Base-by-base conservation (phyloP, 1,284 basidiomycete genomes). In the Ustilago crameri region DNA sequence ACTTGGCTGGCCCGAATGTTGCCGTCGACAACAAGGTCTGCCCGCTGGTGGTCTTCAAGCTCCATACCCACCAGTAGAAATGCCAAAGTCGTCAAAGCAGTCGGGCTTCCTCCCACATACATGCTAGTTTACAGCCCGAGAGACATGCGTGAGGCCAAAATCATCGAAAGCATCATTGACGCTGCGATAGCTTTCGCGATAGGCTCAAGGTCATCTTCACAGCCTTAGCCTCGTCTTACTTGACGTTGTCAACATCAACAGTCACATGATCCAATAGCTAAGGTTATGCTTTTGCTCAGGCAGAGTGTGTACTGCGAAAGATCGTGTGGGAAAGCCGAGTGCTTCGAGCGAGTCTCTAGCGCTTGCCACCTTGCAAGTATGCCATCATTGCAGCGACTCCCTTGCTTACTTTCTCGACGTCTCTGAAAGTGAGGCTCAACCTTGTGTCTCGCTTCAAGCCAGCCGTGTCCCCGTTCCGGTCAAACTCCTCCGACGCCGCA, bases 351-450 rank as follows among this genome's bases (percentile, higher is more conserved):
- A 30, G 30, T 27, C 10, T 22, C 30, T 26, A 59, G 22, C 57
- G 49, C 45, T 62, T 68, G n/a, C 59, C 69, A 20, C 72, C 52
- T 47, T 65, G 62, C 46, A 70, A 40, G 37, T 55, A 63, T 1
- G 68, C 73, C 60, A 73, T 69, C 66, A 76, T 67, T 12, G 52
- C 62, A 30, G 60, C 64, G 10, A 78, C 68, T 2, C 76, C 79
- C 59, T 76, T 77, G 52, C 74, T 73, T 18, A 82, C 81, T 35
- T 68, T 75, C 35, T 82, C 76, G 0, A 94, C 91, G 78, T 92
- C 91, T 47, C 94, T 87, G 83, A 92, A 96, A 1, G 93, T 96
- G 77, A 96, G 84, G 83, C 93, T 95, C 54, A 91, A 88, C 76
- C 94, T 85, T 27, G 87, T 87, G 8, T 84, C 84, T 67, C 94